Conservation (phyloP, 2,329 filamentous ascomycete genomes). For the Scleromitrula shiraiana region DNA sequence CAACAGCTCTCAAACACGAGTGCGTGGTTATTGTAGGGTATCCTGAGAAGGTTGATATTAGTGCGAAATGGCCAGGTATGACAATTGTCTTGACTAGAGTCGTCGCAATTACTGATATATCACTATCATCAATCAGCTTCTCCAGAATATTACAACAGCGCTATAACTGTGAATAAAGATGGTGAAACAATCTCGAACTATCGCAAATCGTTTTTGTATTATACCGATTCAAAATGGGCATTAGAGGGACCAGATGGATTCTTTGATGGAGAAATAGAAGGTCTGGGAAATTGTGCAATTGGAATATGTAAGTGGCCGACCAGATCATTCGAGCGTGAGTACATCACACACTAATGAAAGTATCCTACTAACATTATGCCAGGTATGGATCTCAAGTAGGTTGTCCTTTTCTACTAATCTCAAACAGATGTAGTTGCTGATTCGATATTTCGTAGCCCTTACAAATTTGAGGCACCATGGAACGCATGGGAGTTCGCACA, state of each 20-base stretch:
- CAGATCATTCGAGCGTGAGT: slow-evolving; percentile 13
- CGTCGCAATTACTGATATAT: too few relatives aligned
- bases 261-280: slow-evolving; percentile 36
- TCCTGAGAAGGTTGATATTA: slow-evolving; percentile 56
- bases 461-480: slow-evolving; percentile 44
- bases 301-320: slow-evolving; percentile 49
- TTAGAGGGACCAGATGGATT: slow-evolving; percentile 46
- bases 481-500: slow-evolving; percentile 38
- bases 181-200: slow-evolving; percentile 56
- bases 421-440: neutral
- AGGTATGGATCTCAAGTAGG: slow-evolving; percentile 51
- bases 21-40: slow-evolving; percentile 67
- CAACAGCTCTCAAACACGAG: slow-evolving; percentile 54
- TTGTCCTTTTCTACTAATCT: neutral
- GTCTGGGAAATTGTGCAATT: slow-evolving; percentile 44
- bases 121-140: too few relatives aligned
- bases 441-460: slow-evolving; percentile 35
- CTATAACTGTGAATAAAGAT: slow-evolving; percentile 47
- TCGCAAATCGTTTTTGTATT: slow-evolving; percentile 50
- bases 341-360: neutral
- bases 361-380: neutral
- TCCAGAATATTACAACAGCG: slow-evolving; percentile 48
- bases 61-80: slow-evolving; percentile 39
- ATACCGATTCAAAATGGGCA: slow-evolving; percentile 55
- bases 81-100: slow-evolving; percentile 35